Percentiles rank a stretch among this genome's conserved stretches.
phyloP scores from a whole-genome alignment of 768 basidiomycete species.

The Paxillus rubicundulus region DNA sequence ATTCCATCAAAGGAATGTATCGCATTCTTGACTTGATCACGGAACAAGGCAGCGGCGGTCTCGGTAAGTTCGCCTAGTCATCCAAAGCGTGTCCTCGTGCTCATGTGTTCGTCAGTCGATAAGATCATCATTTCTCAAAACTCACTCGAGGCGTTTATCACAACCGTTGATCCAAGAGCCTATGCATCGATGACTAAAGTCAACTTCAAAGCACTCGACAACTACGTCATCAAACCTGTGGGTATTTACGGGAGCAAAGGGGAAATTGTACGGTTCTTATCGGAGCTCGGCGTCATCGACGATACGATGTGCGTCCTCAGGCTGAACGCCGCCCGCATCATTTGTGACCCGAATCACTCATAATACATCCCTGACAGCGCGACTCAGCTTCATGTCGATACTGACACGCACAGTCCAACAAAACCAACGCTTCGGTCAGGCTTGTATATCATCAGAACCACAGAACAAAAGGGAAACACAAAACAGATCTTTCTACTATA shows the following conservation, averaged over 20 bases:
- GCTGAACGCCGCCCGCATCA: background rate
- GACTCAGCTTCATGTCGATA: constrained; percentile 4
- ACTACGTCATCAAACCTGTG: constrained; percentile 43
- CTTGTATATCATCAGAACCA: constrained; percentile 39
- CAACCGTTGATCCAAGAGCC: constrained; percentile 47
- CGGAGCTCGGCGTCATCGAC: constrained; percentile 35
- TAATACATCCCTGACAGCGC: background rate
- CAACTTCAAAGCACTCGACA: constrained; percentile 53
- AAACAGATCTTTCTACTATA: constrained; percentile 48
- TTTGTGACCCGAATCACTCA: background rate
- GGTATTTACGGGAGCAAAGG: constrained; percentile 58
- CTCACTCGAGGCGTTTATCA: constrained; percentile 47
- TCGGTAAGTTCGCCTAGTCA: constrained; percentile 36
- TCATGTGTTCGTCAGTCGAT: constrained; percentile 41
- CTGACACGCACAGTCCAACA: background rate
- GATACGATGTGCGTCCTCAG: constrained; percentile 36
- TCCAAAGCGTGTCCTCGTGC: background rate
- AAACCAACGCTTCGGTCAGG: constrained; percentile 43
- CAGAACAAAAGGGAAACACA: background rate
- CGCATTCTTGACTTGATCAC: constrained; percentile 52
- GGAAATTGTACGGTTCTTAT: constrained; percentile 47
- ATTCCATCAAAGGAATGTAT: constrained; percentile 46
- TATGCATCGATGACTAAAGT: constrained; percentile 54
- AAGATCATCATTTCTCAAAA: constrained; percentile 60
- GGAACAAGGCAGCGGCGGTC: constrained; percentile 49